Evolutionary conservation across 345 rosid species (phyloP).

Genomic region (Litchi chinensis): DNA sequence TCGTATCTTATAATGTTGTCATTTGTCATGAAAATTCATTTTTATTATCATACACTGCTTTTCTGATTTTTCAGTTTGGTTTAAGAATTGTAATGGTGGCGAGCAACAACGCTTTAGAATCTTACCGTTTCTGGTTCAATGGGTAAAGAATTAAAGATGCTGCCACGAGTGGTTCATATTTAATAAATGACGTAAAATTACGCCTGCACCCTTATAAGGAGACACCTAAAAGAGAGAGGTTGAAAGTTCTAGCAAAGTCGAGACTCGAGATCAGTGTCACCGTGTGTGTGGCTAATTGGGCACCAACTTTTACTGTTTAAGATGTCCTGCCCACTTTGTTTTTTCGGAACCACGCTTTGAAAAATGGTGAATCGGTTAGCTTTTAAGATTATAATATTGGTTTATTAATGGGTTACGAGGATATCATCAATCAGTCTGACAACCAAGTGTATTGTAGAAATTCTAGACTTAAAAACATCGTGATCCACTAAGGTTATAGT

Average conservation of each 20-base stretch:
- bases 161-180: not conserved
- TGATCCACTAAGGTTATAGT: not conserved
- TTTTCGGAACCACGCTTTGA: not conserved
- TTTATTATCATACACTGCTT: no score
- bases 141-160: not conserved
- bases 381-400: not conserved
- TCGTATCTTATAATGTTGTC: no score
- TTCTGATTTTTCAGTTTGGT: no score
- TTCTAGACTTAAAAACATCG: not conserved
- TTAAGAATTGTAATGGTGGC: no score
- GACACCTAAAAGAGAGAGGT: not conserved
- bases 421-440: not conserved
- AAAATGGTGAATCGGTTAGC: not conserved
- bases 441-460: not conserved
- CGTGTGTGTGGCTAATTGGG: not conserved
- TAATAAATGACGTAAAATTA: not conserved
- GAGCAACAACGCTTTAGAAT: not conserved
- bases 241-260: slow-evolving; percentile 18
- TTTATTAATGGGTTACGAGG: not conserved
- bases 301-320: no score
- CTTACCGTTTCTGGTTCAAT: not conserved
- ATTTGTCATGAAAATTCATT: no score
- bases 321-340: not conserved
- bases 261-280: not conserved
- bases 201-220: not conserved